Percentiles rank a stretch among this genome's conserved stretches.
phyloP scores from a whole-genome alignment of 1,284 basidiomycete species.

The Cryptococcus wingfieldii region DNA sequence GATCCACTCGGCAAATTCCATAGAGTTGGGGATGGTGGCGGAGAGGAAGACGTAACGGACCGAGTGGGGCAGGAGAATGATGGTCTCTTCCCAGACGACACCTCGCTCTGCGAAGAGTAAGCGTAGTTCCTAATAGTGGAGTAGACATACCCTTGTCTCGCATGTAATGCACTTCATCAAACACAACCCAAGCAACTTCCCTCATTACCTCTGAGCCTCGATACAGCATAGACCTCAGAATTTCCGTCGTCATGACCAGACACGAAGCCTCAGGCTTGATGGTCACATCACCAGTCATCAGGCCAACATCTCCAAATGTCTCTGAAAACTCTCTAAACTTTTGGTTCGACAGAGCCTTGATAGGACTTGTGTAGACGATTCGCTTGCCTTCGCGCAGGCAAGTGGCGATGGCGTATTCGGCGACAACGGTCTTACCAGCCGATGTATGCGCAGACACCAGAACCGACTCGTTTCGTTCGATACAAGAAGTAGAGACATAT shows the following conservation, averaged over 20 bases:
- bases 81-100: slow-evolving; percentile 71
- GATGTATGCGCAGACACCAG: slow-evolving; percentile 98
- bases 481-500: slow-evolving; percentile 86
- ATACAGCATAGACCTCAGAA: slow-evolving; percentile 98
- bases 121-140: neutral
- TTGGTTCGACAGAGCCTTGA: slow-evolving; percentile 98
- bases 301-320: slow-evolving; percentile 94
- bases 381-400: slow-evolving; percentile 81
- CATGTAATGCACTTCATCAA: slow-evolving; percentile 99
- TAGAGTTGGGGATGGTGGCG: slow-evolving; percentile 99
- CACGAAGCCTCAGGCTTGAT: slow-evolving; percentile 97
- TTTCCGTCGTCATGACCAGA: slow-evolving; percentile 99
- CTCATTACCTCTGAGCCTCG: slow-evolving; percentile 99
- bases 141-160: slow-evolving; percentile 67
- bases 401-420: slow-evolving; percentile 98
- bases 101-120: slow-evolving; percentile 50
- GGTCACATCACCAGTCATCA: slow-evolving; percentile 99
- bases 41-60: slow-evolving; percentile 99
- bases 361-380: slow-evolving; percentile 98
- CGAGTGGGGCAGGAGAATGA: slow-evolving; percentile 91
- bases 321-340: slow-evolving; percentile 98
- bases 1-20: slow-evolving; percentile 99
- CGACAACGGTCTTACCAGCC: slow-evolving; percentile 97
- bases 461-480: slow-evolving; percentile 95
- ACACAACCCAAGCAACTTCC: slow-evolving; percentile 99